Base-by-base conservation (phyloP, 768 basidiomycete genomes). In the Boletus pseudo-olivaceus region DNA sequence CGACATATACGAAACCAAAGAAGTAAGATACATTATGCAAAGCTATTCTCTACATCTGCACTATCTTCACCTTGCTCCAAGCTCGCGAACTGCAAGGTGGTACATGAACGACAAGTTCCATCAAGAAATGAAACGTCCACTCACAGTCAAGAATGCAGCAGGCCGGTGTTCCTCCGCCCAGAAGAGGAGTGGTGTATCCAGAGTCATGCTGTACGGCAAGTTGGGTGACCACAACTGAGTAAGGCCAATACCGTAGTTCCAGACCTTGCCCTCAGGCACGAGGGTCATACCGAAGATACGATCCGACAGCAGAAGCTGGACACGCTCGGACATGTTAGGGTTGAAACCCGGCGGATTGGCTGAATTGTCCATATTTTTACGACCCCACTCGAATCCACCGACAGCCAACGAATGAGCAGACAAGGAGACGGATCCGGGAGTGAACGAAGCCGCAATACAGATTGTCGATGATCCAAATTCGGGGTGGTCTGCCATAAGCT, bases 311-410 rank as follows among this genome's bases (percentile, higher is more conserved):
- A 98, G 77, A 32, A 98, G 78, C 70, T 93, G 90, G 23, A 97
- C 93, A 23, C 93, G 86, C 69, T 96, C 95, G 2, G 93, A 96
- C 96, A 98, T 98, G 61, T 90, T 91, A n/a, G 94, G 92, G 72
- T 96, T 98, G 78, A 96, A 99, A 39, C 96, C 93, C 1, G 85
- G 76, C 55, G 93, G 92, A 67, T 91, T 93, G 35, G 82, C 79
- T 35, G 91, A 88, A 40, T 83, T 90, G 64, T 95, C 93, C 61
- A 79, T 75, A 62, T 95, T 96, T 77, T 97, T 98, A 62, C 96
- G 78, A 39, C 95, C 96, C 95, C 95, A 98, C 66, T 99, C 97
- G 68, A 98, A 98, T 15, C 96, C 97, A 55, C 88, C 83, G 9
- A 96, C 85, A 5, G 88, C 87, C 47, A 98, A 75, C 32, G 86